Percentiles rank a stretch among this genome's conserved stretches.
These are phyloP conservation scores for Vitis labrusca DNA, from an alignment of 164 flowering plant species.

Conservation along the genomic window DNA sequence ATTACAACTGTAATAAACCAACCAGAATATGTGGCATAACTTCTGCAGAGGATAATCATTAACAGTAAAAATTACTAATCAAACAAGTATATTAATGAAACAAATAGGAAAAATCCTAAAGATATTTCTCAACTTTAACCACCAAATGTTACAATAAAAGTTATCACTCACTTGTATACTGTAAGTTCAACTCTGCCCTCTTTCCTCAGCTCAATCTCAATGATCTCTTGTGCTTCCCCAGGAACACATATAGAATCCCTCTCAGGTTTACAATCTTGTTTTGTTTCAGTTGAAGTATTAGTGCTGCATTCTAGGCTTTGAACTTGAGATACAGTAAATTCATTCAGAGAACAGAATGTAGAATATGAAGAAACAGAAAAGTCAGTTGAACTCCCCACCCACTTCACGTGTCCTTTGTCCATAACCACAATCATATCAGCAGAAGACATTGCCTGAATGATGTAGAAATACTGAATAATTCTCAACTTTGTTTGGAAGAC, in stretches of 20 bases:
- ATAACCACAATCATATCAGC: slow-evolving; percentile 81
- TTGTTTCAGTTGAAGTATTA: slow-evolving; percentile 14
- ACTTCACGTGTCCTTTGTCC: slow-evolving; percentile 77
- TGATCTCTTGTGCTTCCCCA: slow-evolving; percentile 38
- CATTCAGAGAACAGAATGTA: slow-evolving; percentile 32
- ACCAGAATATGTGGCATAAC: slow-evolving; percentile 79
- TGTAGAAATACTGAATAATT: not conserved
- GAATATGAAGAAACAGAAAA: slow-evolving; percentile 46
- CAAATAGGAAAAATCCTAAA: not conserved
- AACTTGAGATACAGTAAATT: slow-evolving; percentile 23
- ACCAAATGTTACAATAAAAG: not conserved
- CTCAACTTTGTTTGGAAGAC: too few species aligned
- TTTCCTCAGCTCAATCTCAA: slow-evolving; percentile 65
- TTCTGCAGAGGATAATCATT: slow-evolving; percentile 44
- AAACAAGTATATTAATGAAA: not conserved
- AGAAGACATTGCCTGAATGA: slow-evolving; percentile 68
- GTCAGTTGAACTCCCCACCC: slow-evolving; percentile 70
- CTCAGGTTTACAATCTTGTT: slow-evolving; percentile 19
- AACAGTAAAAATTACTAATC: not conserved
- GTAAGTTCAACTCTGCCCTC: slow-evolving; percentile 77
- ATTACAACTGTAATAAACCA: slow-evolving; percentile 56
- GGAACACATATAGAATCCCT: slow-evolving; percentile 19
- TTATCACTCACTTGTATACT: slow-evolving; percentile 67
- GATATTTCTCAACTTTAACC: not conserved
- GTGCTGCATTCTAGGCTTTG: slow-evolving; percentile 19